These are phyloP conservation scores for Hysterium pulicare DNA, from an alignment of 2,329 filamentous ascomycete species.

Conservation along the genomic window DNA sequence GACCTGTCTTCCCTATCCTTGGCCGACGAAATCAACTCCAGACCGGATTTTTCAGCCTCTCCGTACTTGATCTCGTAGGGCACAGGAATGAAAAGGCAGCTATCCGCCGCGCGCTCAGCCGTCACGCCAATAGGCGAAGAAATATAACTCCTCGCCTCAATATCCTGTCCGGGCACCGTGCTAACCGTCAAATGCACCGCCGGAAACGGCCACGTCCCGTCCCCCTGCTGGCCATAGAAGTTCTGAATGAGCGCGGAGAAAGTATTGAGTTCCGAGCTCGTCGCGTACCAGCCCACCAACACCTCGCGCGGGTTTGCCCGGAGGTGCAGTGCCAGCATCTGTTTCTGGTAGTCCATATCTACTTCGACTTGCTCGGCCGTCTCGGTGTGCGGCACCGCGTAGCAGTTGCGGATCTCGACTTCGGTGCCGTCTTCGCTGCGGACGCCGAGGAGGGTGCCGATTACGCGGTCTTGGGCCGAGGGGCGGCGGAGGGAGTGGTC, in stretches of 20 bases:
- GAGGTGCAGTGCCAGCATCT: constrained; percentile 93
- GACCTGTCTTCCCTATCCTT: constrained; percentile 74
- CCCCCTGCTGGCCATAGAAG: constrained; percentile 96
- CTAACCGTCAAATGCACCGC: constrained; percentile 94
- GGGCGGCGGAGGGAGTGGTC: constrained; percentile 94
- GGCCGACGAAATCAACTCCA: constrained; percentile 81
- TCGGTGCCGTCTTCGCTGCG: constrained; percentile 96
- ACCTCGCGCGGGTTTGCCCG: constrained; percentile 92
- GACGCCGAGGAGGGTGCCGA: constrained; percentile 89
- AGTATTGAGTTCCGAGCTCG: constrained; percentile 92
- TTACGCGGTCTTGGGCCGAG: constrained; percentile 89
- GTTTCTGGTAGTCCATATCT: constrained; percentile 99
- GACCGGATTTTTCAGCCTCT: constrained; percentile 70
- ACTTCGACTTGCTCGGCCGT: constrained; percentile 98
- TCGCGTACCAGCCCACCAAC: constrained; percentile 97
- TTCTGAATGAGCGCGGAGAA: constrained; percentile 99
- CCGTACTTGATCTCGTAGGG: constrained; percentile 91
- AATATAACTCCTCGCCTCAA: constrained; percentile 92
- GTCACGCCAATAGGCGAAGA: constrained; percentile 92
- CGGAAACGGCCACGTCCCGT: constrained; percentile 96
- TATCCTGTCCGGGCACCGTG: constrained; percentile 81
- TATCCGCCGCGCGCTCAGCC: constrained; percentile 90
- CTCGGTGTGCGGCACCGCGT: constrained; percentile 97
- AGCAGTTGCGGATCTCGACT: constrained; percentile 92
- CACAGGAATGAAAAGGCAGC: constrained; percentile 95